Evolutionary conservation across 2,329 filamentous ascomycete genomes (phyloP).

Genomic region (Fusarium chaquense): DNA sequence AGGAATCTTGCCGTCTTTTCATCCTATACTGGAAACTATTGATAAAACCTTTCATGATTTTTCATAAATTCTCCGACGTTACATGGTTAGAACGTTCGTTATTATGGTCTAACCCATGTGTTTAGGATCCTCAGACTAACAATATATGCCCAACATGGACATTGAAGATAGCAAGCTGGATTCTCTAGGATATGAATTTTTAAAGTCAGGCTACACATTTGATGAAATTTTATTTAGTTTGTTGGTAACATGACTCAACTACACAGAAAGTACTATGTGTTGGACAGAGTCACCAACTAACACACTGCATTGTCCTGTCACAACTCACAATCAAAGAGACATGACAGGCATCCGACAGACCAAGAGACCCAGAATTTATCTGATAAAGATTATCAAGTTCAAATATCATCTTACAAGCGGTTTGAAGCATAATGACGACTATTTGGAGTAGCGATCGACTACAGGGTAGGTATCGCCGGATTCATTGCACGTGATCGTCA

Average conservation of each 20-base stretch:
- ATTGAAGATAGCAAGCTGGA: not conserved
- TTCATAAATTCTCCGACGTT: not conserved
- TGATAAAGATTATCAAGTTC: not conserved
- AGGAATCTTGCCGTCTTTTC: not conserved
- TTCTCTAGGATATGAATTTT: not conserved
- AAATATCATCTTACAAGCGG: not conserved
- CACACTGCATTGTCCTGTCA: not conserved
- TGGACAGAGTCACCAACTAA: not conserved
- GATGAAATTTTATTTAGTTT: not conserved
- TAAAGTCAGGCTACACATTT: no score
- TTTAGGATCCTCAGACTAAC: not conserved
- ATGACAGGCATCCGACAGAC: not conserved
- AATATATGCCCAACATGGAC: not conserved
- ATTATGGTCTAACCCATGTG: conserved; percentile 12
- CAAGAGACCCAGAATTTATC: not conserved
- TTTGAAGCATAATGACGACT: not conserved
- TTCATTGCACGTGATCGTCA: conserved; percentile 46
- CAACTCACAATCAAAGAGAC: not conserved
- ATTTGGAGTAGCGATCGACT: not conserved
- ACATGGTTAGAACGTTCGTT: not conserved
- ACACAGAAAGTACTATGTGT: no score
- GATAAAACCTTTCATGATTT: not conserved
- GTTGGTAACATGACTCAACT: not conserved
- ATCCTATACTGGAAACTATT: not conserved
- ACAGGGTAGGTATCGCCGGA: conserved; percentile 10